Conservation (phyloP, 116 monocot genomes). For the Thalassia testudinum region DNA sequence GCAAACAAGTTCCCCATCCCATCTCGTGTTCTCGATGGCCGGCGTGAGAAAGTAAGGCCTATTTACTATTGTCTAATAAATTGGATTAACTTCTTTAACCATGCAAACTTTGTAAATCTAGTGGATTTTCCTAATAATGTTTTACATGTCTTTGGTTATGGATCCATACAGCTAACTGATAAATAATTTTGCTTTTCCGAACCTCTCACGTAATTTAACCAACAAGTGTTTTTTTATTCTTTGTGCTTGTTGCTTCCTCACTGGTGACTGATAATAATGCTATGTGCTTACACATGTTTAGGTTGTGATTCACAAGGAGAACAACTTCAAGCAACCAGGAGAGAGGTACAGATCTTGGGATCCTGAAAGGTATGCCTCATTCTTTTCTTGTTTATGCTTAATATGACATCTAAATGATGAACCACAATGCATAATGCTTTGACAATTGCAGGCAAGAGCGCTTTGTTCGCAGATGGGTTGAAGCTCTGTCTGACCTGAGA, state of each 20-base stretch:
- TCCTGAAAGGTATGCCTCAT: constrained; percentile 39
- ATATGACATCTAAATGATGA: not conserved
- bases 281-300: too few relatives aligned
- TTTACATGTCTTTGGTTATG: too few relatives aligned
- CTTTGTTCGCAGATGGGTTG: constrained; percentile 50
- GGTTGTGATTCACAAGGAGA: constrained; percentile 42
- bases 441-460: constrained; percentile 48
- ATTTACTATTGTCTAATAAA: not conserved
- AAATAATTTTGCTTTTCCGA: too few relatives aligned
- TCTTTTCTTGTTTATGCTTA: not conserved
- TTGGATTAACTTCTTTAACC: too few relatives aligned
- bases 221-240: too few relatives aligned
- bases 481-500: constrained; percentile 45
- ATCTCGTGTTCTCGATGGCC: constrained; percentile 24
- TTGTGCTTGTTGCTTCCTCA: too few relatives aligned
- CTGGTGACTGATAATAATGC: too few relatives aligned
- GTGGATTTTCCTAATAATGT: too few relatives aligned
- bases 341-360: constrained; percentile 73
- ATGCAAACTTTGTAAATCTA: too few relatives aligned
- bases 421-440: not conserved
- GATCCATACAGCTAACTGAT: too few relatives aligned
- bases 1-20: constrained; percentile 61
- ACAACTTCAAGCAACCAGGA: constrained; percentile 92
- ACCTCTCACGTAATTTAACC: too few relatives aligned
- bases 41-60: constrained; percentile 55